These are phyloP conservation scores for Boletus patriciae DNA, from an alignment of 768 basidiomycete genomes.

Conservation along the genomic window DNA sequence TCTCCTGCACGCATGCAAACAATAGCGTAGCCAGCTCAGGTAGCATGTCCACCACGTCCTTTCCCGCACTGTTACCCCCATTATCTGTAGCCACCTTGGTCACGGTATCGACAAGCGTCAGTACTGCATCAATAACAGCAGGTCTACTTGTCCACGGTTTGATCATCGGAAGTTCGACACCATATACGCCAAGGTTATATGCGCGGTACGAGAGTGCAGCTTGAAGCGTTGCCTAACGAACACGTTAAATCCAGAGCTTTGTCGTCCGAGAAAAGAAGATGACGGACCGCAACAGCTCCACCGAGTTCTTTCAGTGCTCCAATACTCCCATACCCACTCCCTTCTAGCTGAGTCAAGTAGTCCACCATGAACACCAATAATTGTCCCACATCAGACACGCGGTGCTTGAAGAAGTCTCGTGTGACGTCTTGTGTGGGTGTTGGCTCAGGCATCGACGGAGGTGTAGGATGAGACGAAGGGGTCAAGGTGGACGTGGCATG, in stretches of 20 bases:
- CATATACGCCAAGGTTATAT: conserved; percentile 73
- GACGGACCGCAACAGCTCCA: conserved; percentile 58
- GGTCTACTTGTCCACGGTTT: conserved; percentile 84
- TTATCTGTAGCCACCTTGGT: conserved; percentile 34
- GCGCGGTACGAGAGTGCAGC: conserved; percentile 75
- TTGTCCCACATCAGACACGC: conserved; percentile 62
- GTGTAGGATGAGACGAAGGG: conserved; percentile 11
- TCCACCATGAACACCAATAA: conserved; percentile 62
- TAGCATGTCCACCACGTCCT: conserved; percentile 53
- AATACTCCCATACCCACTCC: conserved; percentile 21
- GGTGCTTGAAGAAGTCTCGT: conserved; percentile 79
- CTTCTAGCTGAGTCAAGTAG: conserved; percentile 26
- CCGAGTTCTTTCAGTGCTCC: conserved; percentile 41
- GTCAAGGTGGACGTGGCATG: conserved; percentile 11
- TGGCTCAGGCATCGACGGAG: conserved; percentile 43
- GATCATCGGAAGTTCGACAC: conserved; percentile 66
- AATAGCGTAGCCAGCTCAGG: conserved; percentile 63
- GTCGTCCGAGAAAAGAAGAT: neutral
- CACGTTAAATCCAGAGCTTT: neutral
- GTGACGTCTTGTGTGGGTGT: conserved; percentile 69
- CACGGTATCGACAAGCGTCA: conserved; percentile 69
- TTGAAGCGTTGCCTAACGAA: conserved; percentile 61
- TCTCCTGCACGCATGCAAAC: conserved; percentile 67
- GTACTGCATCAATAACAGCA: conserved; percentile 62
- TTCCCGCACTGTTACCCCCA: conserved; percentile 11